phyloP scores from a whole-genome alignment of 2,329 filamentous ascomycete genomes.

The Niveomyces coronatus region DNA sequence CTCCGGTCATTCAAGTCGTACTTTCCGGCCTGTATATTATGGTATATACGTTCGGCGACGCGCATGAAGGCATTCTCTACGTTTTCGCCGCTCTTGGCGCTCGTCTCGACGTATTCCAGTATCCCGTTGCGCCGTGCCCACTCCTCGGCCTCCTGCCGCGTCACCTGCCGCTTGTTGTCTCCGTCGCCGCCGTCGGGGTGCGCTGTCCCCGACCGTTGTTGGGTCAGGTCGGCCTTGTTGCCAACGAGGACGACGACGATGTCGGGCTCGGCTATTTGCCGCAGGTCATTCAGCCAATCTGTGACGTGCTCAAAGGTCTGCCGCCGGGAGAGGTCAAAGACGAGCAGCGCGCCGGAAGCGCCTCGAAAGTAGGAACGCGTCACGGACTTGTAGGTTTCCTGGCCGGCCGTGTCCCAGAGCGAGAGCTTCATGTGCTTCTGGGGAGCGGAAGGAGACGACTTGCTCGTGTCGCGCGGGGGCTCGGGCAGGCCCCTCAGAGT shows the following conservation, averaged over 20 bases:
- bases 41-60: conserved; percentile 89
- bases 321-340: conserved; percentile 86
- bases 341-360: conserved; percentile 60
- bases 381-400: conserved; percentile 96
- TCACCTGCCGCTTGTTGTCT: conserved; percentile 67
- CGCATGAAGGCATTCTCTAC: conserved; percentile 90
- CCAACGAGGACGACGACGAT: conserved; percentile 92
- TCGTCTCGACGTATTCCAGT: conserved; percentile 90
- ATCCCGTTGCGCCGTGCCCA: conserved; percentile 84
- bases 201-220: conserved; percentile 14
- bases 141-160: conserved; percentile 70
- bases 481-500: conserved; percentile 38
- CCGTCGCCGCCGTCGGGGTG: conserved; percentile 12
- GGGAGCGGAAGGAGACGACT: too few relatives aligned
- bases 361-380: conserved; percentile 91
- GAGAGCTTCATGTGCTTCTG: conserved; percentile 86
- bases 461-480: conserved; percentile 33
- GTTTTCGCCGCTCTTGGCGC: conserved; percentile 87
- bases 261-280: conserved; percentile 89
- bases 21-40: conserved; percentile 89
- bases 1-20: conserved; percentile 92
- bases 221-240: conserved; percentile 82
- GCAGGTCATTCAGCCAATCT: conserved; percentile 87
- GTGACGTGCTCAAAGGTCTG: conserved; percentile 81
- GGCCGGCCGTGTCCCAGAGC: conserved; percentile 91